Percentiles rank a stretch among this genome's conserved stretches.
phyloP scores from a whole-genome alignment of 768 basidiomycete species.

The Cystofilobasidium macerans region DNA sequence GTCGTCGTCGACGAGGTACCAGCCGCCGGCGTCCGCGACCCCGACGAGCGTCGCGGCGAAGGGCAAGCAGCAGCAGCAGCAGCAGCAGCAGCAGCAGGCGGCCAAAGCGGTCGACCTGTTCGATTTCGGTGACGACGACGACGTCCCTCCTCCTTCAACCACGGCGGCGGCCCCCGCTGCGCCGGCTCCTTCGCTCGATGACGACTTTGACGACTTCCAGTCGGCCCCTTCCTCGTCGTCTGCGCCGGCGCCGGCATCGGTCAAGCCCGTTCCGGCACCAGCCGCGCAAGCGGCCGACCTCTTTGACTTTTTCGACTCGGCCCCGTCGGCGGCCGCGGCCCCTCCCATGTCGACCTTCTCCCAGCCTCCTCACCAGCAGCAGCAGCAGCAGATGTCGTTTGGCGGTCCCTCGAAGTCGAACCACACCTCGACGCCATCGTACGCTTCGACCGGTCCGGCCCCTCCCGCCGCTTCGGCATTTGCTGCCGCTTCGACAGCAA shows the following conservation, averaged over 20 bases:
- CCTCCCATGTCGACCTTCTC: background rate
- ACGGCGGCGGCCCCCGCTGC: slow-evolving; percentile 30
- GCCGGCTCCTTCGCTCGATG: slow-evolving; percentile 43
- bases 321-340: slow-evolving; percentile 3
- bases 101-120: slow-evolving; percentile 26
- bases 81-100: slow-evolving; percentile 16
- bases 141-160: background rate
- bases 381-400: background rate
- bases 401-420: slow-evolving; percentile 16
- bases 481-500: background rate
- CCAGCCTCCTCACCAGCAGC: slow-evolving; percentile 17
- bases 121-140: slow-evolving; percentile 24
- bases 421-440: slow-evolving; percentile 18
- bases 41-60: slow-evolving; percentile 29
- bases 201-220: slow-evolving; percentile 80
- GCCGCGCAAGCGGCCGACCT: slow-evolving; percentile 39
- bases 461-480: slow-evolving; percentile 3
- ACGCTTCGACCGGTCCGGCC: background rate
- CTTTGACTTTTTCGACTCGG: slow-evolving; percentile 30
- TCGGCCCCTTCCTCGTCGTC: slow-evolving; percentile 50
- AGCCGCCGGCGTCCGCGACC: slow-evolving; percentile 4
- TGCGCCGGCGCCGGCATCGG: slow-evolving; percentile 18
- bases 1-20: slow-evolving; percentile 22
- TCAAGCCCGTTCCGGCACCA: slow-evolving; percentile 8
- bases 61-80: slow-evolving; percentile 28